phyloP scores from a whole-genome alignment of 208 protist genomes.

The Porcisia hertigi region DNA sequence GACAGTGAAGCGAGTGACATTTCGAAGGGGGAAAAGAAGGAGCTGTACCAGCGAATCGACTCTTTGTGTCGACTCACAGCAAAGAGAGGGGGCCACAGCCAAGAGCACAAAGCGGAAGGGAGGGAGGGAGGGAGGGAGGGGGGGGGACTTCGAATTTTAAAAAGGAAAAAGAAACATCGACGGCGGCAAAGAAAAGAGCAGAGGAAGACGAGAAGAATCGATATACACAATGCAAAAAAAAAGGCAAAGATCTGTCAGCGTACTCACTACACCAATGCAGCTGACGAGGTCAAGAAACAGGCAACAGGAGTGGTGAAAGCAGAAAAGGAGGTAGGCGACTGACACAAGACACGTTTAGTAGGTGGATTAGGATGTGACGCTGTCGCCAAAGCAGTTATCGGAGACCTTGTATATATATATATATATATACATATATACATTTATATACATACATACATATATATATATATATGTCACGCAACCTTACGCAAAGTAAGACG shows the following conservation, averaged over 20 bases:
- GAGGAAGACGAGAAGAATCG: neutral
- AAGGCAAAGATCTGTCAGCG: neutral
- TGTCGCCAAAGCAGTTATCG: neutral
- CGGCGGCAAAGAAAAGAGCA: neutral
- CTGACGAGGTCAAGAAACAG: neutral
- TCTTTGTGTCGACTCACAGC: neutral
- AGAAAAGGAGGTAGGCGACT: neutral
- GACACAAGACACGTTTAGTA: neutral
- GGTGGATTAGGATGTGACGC: neutral
- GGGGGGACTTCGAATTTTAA: no score
- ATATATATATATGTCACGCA: neutral
- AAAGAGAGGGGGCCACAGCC: neutral
- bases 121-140: neutral
- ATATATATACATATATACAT: neutral
- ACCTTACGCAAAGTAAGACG: no score
- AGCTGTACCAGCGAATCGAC: no score
- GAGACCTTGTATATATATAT: no score
- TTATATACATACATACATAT: neutral
- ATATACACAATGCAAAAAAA: neutral
- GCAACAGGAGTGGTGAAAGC: neutral
- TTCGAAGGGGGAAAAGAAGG: neutral
- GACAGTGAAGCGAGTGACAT: neutral
- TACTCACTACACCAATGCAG: neutral
- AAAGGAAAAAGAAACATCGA: neutral
- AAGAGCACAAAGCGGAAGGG: neutral